phyloP scores from a whole-genome alignment of 176 grass and related monocot genomes.

The Aegilops tauschii region DNA sequence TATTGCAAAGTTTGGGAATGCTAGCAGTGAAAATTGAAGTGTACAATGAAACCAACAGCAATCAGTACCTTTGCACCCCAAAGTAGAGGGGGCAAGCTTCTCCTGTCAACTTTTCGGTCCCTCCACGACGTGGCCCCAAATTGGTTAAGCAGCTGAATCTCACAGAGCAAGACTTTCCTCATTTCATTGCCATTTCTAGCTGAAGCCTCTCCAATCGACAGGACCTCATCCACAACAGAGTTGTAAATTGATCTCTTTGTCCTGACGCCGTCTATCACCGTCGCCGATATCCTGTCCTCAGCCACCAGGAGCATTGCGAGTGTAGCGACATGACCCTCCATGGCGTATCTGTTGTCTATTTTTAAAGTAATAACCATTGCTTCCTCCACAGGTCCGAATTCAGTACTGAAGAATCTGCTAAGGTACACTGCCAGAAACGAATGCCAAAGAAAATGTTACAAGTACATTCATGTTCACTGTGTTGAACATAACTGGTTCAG shows the following conservation, averaged over 20 bases:
- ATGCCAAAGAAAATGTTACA: conserved; percentile 8
- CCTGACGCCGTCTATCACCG: conserved; percentile 41
- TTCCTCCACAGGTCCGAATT: conserved; percentile 67
- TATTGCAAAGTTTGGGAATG: not conserved
- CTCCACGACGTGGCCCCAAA: conserved; percentile 39
- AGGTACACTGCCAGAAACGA: conserved; percentile 36
- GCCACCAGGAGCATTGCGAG: conserved; percentile 49
- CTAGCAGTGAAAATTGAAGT: too few species aligned
- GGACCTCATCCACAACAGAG: conserved; percentile 46
- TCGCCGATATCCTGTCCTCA: conserved; percentile 44
- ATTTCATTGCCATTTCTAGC: conserved; percentile 32
- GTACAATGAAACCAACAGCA: too few species aligned
- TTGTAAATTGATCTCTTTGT: conserved; percentile 47
- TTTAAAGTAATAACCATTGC: conserved; percentile 49
- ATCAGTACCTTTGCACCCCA: conserved; percentile 45
- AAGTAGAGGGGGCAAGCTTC: conserved; percentile 45
- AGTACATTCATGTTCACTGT: not conserved
- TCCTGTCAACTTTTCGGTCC: conserved; percentile 26
- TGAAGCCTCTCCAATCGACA: conserved; percentile 37
- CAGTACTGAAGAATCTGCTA: conserved; percentile 46
- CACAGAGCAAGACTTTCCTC: conserved; percentile 38
- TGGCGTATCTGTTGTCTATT: conserved; percentile 39
- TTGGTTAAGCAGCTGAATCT: conserved; percentile 60
- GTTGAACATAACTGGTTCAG: not conserved
- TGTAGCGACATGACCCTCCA: conserved; percentile 34